These are phyloP conservation scores for Pseudonitzschia delicatissima DNA, from an alignment of 108 stramenopile genomes.

Conservation along the genomic window DNA sequence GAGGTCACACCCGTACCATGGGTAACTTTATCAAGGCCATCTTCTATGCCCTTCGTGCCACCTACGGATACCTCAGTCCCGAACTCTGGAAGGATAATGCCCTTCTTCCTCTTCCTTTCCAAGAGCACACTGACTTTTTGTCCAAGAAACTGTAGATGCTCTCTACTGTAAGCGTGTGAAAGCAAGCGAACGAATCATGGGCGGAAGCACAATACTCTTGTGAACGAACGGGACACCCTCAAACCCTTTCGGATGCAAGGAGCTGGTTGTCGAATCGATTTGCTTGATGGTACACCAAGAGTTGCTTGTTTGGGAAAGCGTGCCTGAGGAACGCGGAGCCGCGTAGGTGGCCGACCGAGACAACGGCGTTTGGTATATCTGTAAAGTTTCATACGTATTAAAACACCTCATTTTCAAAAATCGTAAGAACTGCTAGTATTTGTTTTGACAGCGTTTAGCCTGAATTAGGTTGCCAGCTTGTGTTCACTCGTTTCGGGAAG, in stretches of 20 bases:
- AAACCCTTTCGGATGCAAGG: not conserved
- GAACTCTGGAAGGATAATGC: conserved; percentile 98
- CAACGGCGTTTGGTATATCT: not conserved
- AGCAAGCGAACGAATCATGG: not conserved
- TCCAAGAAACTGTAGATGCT: conserved; percentile 80
- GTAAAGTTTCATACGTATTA: too few species aligned
- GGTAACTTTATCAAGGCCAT: conserved; percentile 99
- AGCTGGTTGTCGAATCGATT: not conserved
- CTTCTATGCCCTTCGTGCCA: conserved; percentile 95
- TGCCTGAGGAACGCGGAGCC: conserved; percentile 43
- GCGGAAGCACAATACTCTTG: not conserved
- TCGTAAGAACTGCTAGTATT: not conserved
- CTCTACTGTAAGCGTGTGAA: not conserved
- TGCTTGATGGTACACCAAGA: not conserved
- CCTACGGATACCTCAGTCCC: conserved; percentile 98
- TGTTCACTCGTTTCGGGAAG: not conserved
- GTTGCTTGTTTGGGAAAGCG: conserved; percentile 20
- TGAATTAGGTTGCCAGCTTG: not conserved
- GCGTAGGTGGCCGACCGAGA: conserved; percentile 46
- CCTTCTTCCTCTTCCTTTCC: conserved; percentile 85
- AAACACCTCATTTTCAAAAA: not conserved
- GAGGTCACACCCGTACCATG: conserved; percentile 99
- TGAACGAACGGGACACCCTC: conserved; percentile 20
- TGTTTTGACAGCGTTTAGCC: not conserved
- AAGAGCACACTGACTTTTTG: conserved; percentile 99